A percentile compares a stretch with the other conserved stretches of the same genome.
Conservation (phyloP, 306 rosid genomes). For the Cicer judaicum region DNA sequence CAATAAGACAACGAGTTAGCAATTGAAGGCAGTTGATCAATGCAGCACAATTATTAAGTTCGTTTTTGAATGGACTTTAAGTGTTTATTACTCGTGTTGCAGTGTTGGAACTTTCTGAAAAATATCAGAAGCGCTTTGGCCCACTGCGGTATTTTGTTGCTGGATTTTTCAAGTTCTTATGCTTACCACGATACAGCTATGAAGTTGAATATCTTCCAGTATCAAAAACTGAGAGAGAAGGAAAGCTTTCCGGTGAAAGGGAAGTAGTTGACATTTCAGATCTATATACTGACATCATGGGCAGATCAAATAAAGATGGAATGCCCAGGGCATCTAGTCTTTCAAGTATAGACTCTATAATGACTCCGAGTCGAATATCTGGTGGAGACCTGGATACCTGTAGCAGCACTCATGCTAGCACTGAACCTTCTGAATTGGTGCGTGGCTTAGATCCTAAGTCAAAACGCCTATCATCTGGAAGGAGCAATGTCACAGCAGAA, state of each 20-base stretch:
- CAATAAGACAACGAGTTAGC: slow-evolving; percentile 24
- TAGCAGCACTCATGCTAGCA: slow-evolving; percentile 78
- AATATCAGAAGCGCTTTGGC: slow-evolving; percentile 95
- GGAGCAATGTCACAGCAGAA: slow-evolving; percentile 79
- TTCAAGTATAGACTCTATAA: slow-evolving; percentile 97
- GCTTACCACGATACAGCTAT: slow-evolving; percentile 90
- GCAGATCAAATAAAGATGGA: slow-evolving; percentile 84
- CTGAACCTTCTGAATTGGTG: slow-evolving; percentile 95
- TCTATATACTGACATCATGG: slow-evolving; percentile 81
- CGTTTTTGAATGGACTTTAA: slow-evolving; percentile 21
- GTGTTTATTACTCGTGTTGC: slow-evolving; percentile 47
- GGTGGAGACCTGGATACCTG: slow-evolving; percentile 87
- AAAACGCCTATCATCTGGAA: slow-evolving; percentile 85
- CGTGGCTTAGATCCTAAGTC: slow-evolving; percentile 96
- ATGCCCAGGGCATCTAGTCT: slow-evolving; percentile 98
- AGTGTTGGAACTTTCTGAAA: slow-evolving; percentile 97
- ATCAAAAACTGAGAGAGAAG: slow-evolving; percentile 72
- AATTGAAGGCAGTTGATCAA: slow-evolving; percentile 25
- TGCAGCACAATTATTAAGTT: slow-evolving; percentile 19
- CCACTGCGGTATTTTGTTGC: slow-evolving; percentile 98
- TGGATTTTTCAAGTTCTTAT: slow-evolving; percentile 90
- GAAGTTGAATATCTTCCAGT: slow-evolving; percentile 97
- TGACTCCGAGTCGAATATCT: slow-evolving; percentile 95
- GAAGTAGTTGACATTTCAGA: slow-evolving; percentile 89
- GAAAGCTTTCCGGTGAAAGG: slow-evolving; percentile 62